These are phyloP conservation scores for Verticillium longisporum DNA, from an alignment of 2,329 filamentous ascomycete species.

Conservation along the genomic window DNA sequence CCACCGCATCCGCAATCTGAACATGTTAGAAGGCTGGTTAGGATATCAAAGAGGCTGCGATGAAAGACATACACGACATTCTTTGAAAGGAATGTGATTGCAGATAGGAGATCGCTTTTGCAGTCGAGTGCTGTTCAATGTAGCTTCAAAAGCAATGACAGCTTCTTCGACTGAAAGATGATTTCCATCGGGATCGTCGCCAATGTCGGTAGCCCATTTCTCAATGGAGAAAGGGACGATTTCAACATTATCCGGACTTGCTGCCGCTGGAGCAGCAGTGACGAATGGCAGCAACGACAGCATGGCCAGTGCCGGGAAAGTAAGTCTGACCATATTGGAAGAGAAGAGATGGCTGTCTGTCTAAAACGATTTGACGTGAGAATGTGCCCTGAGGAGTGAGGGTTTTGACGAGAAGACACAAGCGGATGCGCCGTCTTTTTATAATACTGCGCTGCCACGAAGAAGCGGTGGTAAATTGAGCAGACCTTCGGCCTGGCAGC, in stretches of 20 bases:
- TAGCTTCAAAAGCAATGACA: neutral
- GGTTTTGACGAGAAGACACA: no score
- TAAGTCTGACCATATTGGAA: neutral
- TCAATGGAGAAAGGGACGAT: neutral
- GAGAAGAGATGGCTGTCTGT: neutral
- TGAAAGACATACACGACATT: neutral
- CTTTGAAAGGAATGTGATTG: neutral
- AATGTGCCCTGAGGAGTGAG: no score
- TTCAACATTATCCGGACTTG: neutral
- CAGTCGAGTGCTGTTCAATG: neutral
- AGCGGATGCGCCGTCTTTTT: no score
- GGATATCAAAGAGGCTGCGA: neutral
- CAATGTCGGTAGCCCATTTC: neutral
- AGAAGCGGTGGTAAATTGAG: no score
- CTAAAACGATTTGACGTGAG: neutral
- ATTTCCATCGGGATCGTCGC: neutral
- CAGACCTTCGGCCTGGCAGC: no score
- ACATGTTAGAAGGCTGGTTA: neutral
- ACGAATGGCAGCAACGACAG: neutral
- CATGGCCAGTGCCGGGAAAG: neutral
- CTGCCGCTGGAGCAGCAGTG: neutral
- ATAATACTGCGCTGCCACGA: no score
- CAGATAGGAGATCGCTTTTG: neutral
- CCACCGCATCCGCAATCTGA: neutral
- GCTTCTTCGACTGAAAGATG: neutral